Percentiles rank a stretch among this genome's conserved stretches.
These are phyloP conservation scores for Neurospora sp. DNA, from an alignment of 495 filamentous ascomycete genomes.

Conservation along the genomic window DNA sequence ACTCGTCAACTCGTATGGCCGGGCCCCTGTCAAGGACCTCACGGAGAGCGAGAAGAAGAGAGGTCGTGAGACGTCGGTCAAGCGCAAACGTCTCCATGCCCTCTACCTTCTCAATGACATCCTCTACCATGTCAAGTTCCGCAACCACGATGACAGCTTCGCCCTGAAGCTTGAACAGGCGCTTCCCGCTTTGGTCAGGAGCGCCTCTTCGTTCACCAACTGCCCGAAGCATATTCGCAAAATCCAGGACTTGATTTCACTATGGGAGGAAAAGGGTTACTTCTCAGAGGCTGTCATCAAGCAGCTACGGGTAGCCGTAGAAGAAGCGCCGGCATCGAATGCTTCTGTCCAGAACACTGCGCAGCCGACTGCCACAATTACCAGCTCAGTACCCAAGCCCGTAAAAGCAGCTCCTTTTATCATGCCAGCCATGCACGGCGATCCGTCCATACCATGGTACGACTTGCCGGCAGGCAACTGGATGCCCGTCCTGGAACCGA, in stretches of 20 bases:
- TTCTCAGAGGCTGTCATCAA: slow-evolving; percentile 49
- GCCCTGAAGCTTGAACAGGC: slow-evolving; percentile 49
- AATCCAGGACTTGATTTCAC: slow-evolving; percentile 51
- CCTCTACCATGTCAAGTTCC: slow-evolving; percentile 66
- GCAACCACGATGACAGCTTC: slow-evolving; percentile 44
- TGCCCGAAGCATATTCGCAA: slow-evolving; percentile 57
- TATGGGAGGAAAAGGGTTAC: slow-evolving; percentile 68
- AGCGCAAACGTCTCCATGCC: slow-evolving; percentile 63
- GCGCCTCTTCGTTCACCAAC: slow-evolving; percentile 52
- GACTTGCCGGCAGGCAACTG: slow-evolving; percentile 79
- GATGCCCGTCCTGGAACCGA: slow-evolving; percentile 66
- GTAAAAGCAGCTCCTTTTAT: slow-evolving; percentile 51
- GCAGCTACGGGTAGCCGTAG: slow-evolving; percentile 49
- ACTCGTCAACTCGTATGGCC: slow-evolving; percentile 49
- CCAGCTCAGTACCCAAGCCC: slow-evolving; percentile 18
- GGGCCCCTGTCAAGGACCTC: slow-evolving; percentile 13
- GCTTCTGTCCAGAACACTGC: neutral
- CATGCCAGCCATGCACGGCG: slow-evolving; percentile 71
- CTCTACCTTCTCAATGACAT: slow-evolving; percentile 79
- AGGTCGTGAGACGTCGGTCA: slow-evolving; percentile 42
- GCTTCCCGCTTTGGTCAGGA: slow-evolving; percentile 51
- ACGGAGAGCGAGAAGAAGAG: slow-evolving; percentile 13
- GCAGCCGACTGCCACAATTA: neutral
- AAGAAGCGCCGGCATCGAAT: slow-evolving; percentile 27
- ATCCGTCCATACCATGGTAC: slow-evolving; percentile 64